Conservation (phyloP, 306 rosid species). For the Purshia tridentata region DNA sequence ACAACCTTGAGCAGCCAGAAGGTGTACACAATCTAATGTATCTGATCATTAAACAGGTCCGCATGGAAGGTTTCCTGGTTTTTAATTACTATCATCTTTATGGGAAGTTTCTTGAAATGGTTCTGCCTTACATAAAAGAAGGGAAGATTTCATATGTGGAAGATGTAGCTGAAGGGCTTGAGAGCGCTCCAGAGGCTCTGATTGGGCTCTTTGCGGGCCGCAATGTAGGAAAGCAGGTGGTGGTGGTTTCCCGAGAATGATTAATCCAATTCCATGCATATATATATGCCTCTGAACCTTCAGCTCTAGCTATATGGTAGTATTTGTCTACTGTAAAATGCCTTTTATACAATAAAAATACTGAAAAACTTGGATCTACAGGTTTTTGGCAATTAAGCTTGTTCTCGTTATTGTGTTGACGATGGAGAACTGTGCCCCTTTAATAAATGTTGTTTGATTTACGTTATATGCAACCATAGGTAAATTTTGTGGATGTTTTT, state of each 20-base stretch:
- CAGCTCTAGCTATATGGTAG: not conserved
- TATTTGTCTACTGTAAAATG: no score
- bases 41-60: conserved; percentile 10
- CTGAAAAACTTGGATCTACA: no score
- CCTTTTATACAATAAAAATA: no score
- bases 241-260: conserved; percentile 29
- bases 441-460: no score
- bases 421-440: no score
- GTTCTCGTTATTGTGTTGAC: no score
- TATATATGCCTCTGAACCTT: not conserved
- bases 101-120: conserved; percentile 39
- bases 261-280: no score
- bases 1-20: conserved; percentile 34
- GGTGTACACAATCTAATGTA: conserved; percentile 27
- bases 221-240: conserved; percentile 44
- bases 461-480: no score
- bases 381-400: no score
- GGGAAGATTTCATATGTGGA: conserved; percentile 42
- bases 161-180: conserved; percentile 42
- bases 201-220: conserved; percentile 37
- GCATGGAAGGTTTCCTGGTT: conserved; percentile 26
- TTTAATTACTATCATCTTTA: no score
- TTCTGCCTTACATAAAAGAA: conserved; percentile 52
- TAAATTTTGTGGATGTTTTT: no score
- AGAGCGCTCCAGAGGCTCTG: conserved; percentile 37